phyloP scores from a whole-genome alignment of 2,329 filamentous ascomycete species.

The Xylaria sp. region DNA sequence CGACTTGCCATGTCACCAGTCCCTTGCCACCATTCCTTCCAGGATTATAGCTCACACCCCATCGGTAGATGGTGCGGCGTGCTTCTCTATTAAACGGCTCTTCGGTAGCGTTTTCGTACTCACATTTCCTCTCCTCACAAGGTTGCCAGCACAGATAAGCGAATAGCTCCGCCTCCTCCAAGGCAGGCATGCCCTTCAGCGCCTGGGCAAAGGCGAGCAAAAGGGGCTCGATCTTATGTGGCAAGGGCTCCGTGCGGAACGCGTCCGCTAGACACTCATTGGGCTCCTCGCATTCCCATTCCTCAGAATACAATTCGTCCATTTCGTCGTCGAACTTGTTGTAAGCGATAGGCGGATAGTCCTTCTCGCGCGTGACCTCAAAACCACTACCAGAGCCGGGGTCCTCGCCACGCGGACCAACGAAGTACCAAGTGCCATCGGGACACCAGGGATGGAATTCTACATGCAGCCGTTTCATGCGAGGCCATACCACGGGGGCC shows the following conservation, averaged over 20 bases:
- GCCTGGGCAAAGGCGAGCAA: neutral
- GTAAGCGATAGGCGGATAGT: conserved; percentile 20
- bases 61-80: neutral
- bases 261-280: conserved; percentile 15
- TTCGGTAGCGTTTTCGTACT: neutral
- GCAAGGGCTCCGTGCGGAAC: conserved; percentile 17
- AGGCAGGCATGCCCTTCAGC: neutral
- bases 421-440: conserved; percentile 24
- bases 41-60: neutral
- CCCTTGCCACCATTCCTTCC: neutral
- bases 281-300: conserved; percentile 9
- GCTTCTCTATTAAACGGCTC: neutral
- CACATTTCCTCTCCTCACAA: neutral
- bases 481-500: neutral
- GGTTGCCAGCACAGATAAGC: neutral
- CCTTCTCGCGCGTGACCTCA: conserved; percentile 20
- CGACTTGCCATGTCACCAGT: neutral
- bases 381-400: conserved; percentile 17
- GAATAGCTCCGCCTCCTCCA: neutral
- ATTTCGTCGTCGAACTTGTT: conserved; percentile 12
- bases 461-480: conserved; percentile 13
- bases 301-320: conserved; percentile 13
- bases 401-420: conserved; percentile 19
- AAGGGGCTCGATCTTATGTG: neutral
- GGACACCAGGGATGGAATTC: conserved; percentile 22